phyloP scores from a whole-genome alignment of 495 filamentous ascomycete species.

The Neurospora tetraspora region DNA sequence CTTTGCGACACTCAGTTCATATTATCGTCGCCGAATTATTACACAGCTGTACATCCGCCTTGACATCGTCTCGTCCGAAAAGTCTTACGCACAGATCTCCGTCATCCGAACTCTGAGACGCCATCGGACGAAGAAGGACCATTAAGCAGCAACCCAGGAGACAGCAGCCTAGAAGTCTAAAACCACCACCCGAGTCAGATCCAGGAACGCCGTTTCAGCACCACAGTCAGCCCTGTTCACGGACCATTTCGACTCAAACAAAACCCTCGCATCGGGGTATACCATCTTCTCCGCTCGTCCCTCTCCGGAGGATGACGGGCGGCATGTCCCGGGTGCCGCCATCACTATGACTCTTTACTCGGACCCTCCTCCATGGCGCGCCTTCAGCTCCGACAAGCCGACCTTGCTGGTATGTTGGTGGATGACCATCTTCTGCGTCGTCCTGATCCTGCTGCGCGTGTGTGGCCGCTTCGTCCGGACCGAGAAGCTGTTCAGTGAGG shows the following conservation, averaged over 20 bases:
- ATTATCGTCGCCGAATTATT: not conserved
- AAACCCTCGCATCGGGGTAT: not conserved
- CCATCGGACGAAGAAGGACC: not conserved
- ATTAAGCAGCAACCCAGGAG: not conserved
- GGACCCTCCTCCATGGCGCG: constrained; percentile 47
- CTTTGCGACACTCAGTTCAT: not conserved
- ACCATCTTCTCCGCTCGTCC: constrained; percentile 38
- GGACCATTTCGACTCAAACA: not conserved
- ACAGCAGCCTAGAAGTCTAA: not conserved
- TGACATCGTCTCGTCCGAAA: not conserved
- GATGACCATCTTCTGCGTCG: constrained; percentile 73
- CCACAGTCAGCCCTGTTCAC: not conserved
- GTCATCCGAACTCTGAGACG: not conserved
- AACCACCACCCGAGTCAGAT: not conserved
- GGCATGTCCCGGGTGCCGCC: constrained; percentile 20
- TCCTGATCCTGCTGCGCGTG: constrained; percentile 69
- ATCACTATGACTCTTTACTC: constrained; percentile 45
- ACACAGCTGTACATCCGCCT: not conserved
- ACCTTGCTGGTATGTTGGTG: constrained; percentile 90
- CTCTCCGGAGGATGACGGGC: constrained; percentile 54
- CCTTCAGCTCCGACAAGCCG: constrained; percentile 52
- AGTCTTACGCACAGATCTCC: not conserved
- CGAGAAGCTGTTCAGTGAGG: constrained; percentile 73
- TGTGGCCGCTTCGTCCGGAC: constrained; percentile 71
- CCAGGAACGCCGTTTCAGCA: not conserved